Base-by-base conservation (phyloP, 164 flowering plant species). In the Dillenia turbinata region DNA sequence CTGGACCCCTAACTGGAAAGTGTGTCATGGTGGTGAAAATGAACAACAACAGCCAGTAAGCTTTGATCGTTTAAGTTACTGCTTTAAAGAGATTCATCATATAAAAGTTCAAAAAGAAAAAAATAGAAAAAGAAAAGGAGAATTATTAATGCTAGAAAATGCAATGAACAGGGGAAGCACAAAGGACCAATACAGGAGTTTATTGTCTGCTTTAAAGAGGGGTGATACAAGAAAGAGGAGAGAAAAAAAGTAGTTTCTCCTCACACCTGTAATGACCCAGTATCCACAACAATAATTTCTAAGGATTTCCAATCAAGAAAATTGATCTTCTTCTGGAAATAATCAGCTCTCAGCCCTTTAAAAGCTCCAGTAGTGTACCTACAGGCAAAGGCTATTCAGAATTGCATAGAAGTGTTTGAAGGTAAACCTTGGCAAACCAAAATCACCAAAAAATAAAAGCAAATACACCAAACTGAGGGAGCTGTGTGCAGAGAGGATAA, bases 331-430 rank as follows among this genome's bases (percentile, higher is more conserved):
- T 81, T 72, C 9, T 55, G 57, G 62, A 82, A 79, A 61, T 75
- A 73, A 40, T 49, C 66, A 9, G 11, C 60, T 66, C 19, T 78
- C 50, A 59, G 56, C 33, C 63, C 67, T 59, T 67, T 63, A 8
- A 71, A 75, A 63, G 70, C 59, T 62, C 56, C 60, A 15, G 91
- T 83, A 16, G 74, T 63, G 75, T 81, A 84, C 95, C 95, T 88
- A 68, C 61, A 75, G 53, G 19, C 16, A 45, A n/a, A 19, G 49
- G 54, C 9, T 15, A 56, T 65, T 49, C 50, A 60, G 48, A 45
- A 62, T 48, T 61, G 49, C 52, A 46, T 11, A 47, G 16, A 50
- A 16, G 47, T 54, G 56, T 43, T 9, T 8, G 44, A 48, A 0
- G 48, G 40, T 2, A 17, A 46, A 3, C 12, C 19, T 33, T 17